Evolutionary conservation across 2,329 filamentous ascomycete genomes (phyloP).

Genomic region (Pestalotiopsis sp.): DNA sequence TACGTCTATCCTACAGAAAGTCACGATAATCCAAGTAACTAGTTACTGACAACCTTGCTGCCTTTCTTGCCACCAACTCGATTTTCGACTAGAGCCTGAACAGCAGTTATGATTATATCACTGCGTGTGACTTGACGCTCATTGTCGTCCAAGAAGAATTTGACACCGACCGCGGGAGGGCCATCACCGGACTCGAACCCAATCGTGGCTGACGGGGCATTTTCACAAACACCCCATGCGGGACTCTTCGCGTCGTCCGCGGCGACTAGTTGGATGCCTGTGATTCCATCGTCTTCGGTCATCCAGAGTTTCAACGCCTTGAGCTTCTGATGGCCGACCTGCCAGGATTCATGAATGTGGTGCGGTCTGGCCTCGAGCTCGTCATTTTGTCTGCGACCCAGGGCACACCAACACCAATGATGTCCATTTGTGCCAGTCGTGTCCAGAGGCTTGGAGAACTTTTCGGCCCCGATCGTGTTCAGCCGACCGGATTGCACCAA

Average conservation of each 20-base stretch:
- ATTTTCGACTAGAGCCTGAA: background rate
- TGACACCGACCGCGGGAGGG: background rate
- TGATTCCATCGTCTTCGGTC: background rate
- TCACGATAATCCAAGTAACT: too few relatives aligned
- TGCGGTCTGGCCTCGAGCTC: background rate
- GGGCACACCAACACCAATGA: conserved; percentile 3
- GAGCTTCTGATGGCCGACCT: background rate
- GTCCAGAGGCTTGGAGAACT: background rate
- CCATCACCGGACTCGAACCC: background rate
- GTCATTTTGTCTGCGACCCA: background rate
- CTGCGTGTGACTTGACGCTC: background rate
- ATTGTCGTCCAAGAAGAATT: conserved; percentile 4
- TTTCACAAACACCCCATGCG: background rate
- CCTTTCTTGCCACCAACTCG: background rate
- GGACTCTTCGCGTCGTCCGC: background rate
- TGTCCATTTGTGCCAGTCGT: background rate
- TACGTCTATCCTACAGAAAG: too few relatives aligned
- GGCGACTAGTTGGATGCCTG: background rate
- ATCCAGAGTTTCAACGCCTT: background rate
- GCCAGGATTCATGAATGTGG: conserved; percentile 1
- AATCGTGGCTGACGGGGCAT: background rate
- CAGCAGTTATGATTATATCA: background rate
- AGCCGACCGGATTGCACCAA: background rate
- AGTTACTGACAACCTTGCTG: too few relatives aligned
- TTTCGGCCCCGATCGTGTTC: background rate